Evolutionary conservation across 225 moss, liverwort and hornwort species (phyloP).

Genomic region (Pleurozium schreberi): DNA sequence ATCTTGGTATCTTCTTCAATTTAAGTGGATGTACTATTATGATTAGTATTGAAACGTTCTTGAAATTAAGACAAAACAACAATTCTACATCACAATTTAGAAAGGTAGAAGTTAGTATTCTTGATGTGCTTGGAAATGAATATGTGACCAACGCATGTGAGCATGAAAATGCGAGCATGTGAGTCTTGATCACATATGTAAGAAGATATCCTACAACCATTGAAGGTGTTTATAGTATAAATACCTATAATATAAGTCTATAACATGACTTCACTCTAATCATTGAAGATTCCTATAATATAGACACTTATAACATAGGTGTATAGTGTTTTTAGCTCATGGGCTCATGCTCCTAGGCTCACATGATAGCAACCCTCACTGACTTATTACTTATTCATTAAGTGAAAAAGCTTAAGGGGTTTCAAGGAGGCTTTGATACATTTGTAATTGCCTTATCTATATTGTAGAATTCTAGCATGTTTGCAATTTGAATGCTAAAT

Average conservation of each 20-base stretch:
- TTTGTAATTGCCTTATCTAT: neutral
- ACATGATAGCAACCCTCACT: no score
- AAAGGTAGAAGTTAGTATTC: neutral
- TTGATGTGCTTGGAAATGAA: neutral
- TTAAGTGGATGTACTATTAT: neutral
- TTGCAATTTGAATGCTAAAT: neutral
- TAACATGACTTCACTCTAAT: no score
- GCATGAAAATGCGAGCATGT: no score
- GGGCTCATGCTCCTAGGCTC: no score
- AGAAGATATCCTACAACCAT: no score
- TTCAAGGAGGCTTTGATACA: neutral
- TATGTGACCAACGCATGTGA: no score
- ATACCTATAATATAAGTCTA: no score
- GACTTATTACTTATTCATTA: neutral
- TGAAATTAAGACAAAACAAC: neutral
- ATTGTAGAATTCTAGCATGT: neutral
- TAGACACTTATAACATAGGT: no score
- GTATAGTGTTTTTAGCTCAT: no score
- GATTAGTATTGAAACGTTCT: rapidly evolving
- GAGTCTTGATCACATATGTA: no score
- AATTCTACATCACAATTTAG: neutral
- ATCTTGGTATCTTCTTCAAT: neutral
- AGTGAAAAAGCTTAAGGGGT: neutral
- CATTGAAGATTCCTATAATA: no score
- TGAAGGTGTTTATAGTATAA: no score